phyloP scores from a whole-genome alignment of 2,329 filamentous ascomycete species.

The Nothophaeocryptopus gaeumannii region DNA sequence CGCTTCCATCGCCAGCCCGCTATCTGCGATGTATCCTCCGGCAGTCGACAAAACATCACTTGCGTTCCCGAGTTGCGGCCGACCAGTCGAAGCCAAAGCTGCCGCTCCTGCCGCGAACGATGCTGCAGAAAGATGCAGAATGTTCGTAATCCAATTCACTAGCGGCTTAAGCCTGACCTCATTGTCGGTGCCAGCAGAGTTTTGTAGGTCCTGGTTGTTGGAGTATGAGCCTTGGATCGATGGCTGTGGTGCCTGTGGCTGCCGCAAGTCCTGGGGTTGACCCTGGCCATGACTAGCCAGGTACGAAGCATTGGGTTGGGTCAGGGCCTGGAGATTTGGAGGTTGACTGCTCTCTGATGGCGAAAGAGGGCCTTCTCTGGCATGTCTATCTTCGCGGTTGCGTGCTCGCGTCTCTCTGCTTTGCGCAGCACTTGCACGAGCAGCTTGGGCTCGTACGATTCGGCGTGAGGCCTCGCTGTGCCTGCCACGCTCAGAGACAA shows the following conservation, averaged over 20 bases:
- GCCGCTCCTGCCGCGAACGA: slow-evolving; percentile 18
- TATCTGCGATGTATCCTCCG: slow-evolving; percentile 19
- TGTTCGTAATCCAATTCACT: slow-evolving; percentile 24
- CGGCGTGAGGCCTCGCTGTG: slow-evolving; percentile 33
- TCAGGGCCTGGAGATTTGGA: slow-evolving; percentile 1
- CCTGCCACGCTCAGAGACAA: slow-evolving; percentile 33
- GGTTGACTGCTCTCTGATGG: slow-evolving; percentile 10
- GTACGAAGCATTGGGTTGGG: background rate
- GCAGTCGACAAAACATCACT: slow-evolving; percentile 11
- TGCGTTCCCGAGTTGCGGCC: slow-evolving; percentile 14
- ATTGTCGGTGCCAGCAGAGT: slow-evolving; percentile 2
- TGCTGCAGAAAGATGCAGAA: slow-evolving; percentile 22
- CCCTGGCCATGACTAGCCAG: background rate
- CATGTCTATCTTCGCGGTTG: slow-evolving; percentile 30
- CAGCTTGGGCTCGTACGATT: slow-evolving; percentile 35
- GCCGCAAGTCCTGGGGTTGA: slow-evolving; percentile 2
- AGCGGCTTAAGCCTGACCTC: slow-evolving; percentile 20
- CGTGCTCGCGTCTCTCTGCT: slow-evolving; percentile 34
- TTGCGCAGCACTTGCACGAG: slow-evolving; percentile 34
- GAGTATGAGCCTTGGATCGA: no score
- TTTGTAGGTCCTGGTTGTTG: background rate
- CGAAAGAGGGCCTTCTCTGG: slow-evolving; percentile 22
- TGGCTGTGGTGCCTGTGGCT: slow-evolving; percentile 5
- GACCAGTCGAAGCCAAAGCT: slow-evolving; percentile 14
- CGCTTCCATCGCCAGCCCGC: slow-evolving; percentile 20